These are phyloP conservation scores for Anthoceros angustus DNA, from an alignment of 225 moss, liverwort and hornwort genomes.

Conservation along the genomic window DNA sequence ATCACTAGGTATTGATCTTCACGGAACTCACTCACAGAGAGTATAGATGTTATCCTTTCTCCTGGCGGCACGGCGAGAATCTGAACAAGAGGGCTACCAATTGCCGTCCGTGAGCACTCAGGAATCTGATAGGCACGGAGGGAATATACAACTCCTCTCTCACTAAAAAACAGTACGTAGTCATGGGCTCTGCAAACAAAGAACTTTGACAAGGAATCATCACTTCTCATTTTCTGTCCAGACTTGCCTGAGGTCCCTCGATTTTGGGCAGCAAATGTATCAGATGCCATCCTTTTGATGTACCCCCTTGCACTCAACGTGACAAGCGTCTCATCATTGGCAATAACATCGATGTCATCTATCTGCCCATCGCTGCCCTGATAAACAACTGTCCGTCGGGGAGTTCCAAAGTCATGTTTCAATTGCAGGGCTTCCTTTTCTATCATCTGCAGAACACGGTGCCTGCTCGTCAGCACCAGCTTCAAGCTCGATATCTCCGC, in stretches of 20 bases:
- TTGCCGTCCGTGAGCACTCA: slow-evolving; percentile 84
- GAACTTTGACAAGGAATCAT: slow-evolving; percentile 83
- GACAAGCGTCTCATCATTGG: slow-evolving; percentile 81
- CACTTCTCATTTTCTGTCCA: slow-evolving; percentile 73
- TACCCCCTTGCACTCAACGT: slow-evolving; percentile 92
- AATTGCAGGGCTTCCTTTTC: slow-evolving; percentile 85
- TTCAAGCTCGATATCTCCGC: slow-evolving; percentile 52
- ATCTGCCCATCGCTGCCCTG: slow-evolving; percentile 83
- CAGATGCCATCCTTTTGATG: slow-evolving; percentile 95
- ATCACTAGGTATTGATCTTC: slow-evolving; percentile 95
- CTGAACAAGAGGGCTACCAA: slow-evolving; percentile 88
- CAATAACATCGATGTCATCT: slow-evolving; percentile 84
- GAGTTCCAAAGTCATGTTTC: slow-evolving; percentile 75
- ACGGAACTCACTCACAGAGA: slow-evolving; percentile 71
- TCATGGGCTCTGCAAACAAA: slow-evolving; percentile 90
- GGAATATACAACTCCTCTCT: slow-evolving; percentile 86
- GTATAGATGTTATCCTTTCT: slow-evolving; percentile 85
- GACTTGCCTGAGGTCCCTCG: slow-evolving; percentile 94
- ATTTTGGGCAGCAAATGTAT: slow-evolving; percentile 79
- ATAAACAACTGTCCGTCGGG: slow-evolving; percentile 61
- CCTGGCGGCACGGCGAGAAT: slow-evolving; percentile 76
- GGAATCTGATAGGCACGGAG: slow-evolving; percentile 97
- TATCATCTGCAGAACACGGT: slow-evolving; percentile 63
- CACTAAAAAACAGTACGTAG: slow-evolving; percentile 91
- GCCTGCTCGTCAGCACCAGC: slow-evolving; percentile 62